Conservation (phyloP, 768 basidiomycete species). For the Roridomyces roridus region DNA sequence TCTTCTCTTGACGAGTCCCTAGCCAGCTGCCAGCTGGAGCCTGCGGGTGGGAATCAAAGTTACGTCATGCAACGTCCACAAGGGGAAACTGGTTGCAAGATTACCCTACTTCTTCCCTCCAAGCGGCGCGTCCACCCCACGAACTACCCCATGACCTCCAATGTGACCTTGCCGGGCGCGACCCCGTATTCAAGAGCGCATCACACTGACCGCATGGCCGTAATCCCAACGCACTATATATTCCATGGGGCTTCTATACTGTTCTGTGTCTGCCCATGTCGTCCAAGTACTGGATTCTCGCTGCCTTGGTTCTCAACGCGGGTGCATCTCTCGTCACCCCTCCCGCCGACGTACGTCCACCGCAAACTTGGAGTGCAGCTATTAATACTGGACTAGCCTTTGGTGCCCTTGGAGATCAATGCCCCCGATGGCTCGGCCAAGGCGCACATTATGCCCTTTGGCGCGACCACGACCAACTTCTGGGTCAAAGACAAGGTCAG, state of each 20-base stretch:
- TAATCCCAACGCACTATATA: not conserved
- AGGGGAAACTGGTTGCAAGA: no score
- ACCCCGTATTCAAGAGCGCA: constrained; percentile 16
- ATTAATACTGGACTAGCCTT: constrained; percentile 20
- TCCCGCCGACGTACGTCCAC: constrained; percentile 7
- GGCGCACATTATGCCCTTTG: constrained; percentile 50
- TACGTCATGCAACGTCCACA: no score
- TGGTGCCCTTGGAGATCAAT: constrained; percentile 36
- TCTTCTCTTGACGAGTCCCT: no score
- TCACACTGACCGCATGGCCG: constrained; percentile 4
- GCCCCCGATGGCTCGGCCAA: constrained; percentile 48
- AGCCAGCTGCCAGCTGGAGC: no score
- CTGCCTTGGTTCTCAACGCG: constrained; percentile 13
- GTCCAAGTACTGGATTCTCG: constrained; percentile 12
- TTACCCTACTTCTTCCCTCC: no score
- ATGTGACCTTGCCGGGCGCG: constrained; percentile 4
- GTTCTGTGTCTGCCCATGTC: constrained; percentile 11
- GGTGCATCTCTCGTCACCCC: constrained; percentile 1
- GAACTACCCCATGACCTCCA: constrained; percentile 11
- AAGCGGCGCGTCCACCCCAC: no score
- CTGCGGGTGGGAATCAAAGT: no score
- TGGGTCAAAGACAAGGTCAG: constrained; percentile 53
- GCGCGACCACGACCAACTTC: constrained; percentile 51
- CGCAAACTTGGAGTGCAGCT: not conserved
- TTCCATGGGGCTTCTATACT: not conserved